phyloP scores from a whole-genome alignment of 129 eudicot species.

The Gnaphalium uliginosum region DNA sequence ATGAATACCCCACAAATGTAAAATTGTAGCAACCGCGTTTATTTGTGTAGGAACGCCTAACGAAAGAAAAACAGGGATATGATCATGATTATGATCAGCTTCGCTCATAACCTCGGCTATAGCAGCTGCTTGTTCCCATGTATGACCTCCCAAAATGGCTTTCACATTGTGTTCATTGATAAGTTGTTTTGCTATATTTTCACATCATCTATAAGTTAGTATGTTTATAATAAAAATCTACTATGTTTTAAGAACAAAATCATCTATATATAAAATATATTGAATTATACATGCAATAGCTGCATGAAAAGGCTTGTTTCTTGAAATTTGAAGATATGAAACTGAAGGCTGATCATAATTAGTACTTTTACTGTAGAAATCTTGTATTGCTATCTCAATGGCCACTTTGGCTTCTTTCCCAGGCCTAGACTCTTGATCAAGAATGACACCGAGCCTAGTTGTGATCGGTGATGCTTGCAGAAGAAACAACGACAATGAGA shows the following conservation, averaged over 20 bases:
- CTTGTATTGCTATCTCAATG: constrained; percentile 50
- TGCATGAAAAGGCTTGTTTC: constrained; percentile 37
- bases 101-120: constrained; percentile 42
- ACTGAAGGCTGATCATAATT: constrained; percentile 9
- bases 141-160: constrained; percentile 52
- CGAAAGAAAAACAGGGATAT: constrained; percentile 45
- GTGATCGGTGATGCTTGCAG: constrained; percentile 25
- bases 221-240: too few relatives aligned
- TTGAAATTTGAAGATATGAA: constrained; percentile 27
- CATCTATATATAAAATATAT: neutral
- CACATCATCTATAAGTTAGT: constrained; percentile 6
- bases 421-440: constrained; percentile 40
- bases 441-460: constrained; percentile 35
- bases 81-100: constrained; percentile 11
- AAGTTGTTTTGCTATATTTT: constrained; percentile 48
- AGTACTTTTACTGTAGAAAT: constrained; percentile 21
- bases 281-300: constrained; percentile 44
- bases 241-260: neutral
- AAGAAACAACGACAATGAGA: constrained; percentile 24
- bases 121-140: constrained; percentile 55
- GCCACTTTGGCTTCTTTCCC: constrained; percentile 53
- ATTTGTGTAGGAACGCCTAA: constrained; percentile 21
- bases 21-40: constrained; percentile 42
- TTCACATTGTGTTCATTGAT: constrained; percentile 39
- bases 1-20: constrained; percentile 34